Percentiles rank a stretch among this genome's conserved stretches.
Evolutionary conservation across 176 grass and related monocot genomes (phyloP).

Genomic region (Puccinellia tenuiflora): DNA sequence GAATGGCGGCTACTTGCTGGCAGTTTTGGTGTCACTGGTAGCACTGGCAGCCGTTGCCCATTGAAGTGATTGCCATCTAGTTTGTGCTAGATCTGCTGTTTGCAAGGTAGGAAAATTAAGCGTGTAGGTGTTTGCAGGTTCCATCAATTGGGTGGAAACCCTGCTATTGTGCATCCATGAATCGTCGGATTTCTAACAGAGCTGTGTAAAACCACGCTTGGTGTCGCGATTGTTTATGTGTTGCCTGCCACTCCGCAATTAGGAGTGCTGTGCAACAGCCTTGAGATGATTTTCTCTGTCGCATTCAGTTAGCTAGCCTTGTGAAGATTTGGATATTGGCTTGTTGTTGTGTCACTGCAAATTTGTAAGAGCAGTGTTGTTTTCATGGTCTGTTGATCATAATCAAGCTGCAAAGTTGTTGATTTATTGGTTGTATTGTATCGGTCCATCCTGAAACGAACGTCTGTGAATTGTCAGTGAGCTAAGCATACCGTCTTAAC

Average conservation of each 20-base stretch:
- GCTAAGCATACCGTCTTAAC: not conserved
- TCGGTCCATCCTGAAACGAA: not conserved
- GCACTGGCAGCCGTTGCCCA: not conserved
- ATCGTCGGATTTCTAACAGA: conserved; percentile 16
- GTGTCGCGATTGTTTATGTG: not conserved
- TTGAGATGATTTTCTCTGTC: conserved; percentile 2
- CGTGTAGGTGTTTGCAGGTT: conserved; percentile 33
- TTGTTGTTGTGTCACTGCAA: not conserved
- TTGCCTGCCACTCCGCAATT: conserved; percentile 3
- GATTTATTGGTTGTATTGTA: not conserved
- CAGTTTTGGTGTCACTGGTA: conserved; percentile 26
- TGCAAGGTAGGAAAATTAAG: conserved; percentile 33
- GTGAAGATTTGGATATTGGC: conserved; percentile 21
- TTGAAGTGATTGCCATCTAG: conserved; percentile 15
- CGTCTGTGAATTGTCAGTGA: not conserved
- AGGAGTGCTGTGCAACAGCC: not conserved
- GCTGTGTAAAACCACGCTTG: conserved; percentile 9
- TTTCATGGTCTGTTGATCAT: not conserved
- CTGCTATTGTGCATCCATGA: conserved; percentile 15
- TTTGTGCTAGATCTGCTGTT: not conserved
- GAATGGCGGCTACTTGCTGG: conserved; percentile 21
- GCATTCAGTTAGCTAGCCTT: not conserved
- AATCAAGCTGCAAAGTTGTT: not conserved
- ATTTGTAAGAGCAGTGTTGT: not conserved
- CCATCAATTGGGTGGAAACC: conserved; percentile 15